phyloP scores from a whole-genome alignment of 1,139 yeast genomes.

The Sugiyamaella novakii region DNA sequence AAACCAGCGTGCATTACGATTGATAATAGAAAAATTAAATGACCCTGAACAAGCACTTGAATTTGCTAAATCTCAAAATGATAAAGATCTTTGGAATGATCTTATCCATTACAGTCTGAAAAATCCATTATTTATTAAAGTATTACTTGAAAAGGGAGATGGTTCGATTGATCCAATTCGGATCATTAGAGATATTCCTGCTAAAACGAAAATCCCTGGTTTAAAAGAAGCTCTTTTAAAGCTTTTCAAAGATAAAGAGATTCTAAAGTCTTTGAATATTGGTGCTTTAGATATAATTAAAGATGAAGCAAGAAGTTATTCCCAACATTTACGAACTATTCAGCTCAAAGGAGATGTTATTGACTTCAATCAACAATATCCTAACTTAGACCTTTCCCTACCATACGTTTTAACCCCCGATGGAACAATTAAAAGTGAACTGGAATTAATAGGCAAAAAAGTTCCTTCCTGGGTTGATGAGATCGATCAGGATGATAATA shows the following conservation, averaged over 20 bases:
- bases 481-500: background rate
- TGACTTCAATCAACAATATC: slow-evolving; percentile 22
- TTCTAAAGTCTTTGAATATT: slow-evolving; percentile 59
- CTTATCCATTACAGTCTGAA: slow-evolving; percentile 69
- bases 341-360: slow-evolving; percentile 28
- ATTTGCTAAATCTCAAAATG: slow-evolving; percentile 75
- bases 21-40: slow-evolving; percentile 73
- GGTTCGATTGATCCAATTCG: slow-evolving; percentile 68
- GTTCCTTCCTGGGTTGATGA: slow-evolving; percentile 22
- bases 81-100: slow-evolving; percentile 76
- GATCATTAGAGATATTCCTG: slow-evolving; percentile 66
- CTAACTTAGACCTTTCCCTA: slow-evolving; percentile 25
- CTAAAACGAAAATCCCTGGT: slow-evolving; percentile 62
- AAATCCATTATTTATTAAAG: slow-evolving; percentile 72
- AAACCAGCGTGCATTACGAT: slow-evolving; percentile 67
- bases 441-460: slow-evolving; percentile 37
- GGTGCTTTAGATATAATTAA: slow-evolving; percentile 65
- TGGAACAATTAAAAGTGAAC: slow-evolving; percentile 20
- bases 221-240: slow-evolving; percentile 61
- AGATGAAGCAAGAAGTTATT: slow-evolving; percentile 51
- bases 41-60: slow-evolving; percentile 81
- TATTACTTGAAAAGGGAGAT: slow-evolving; percentile 64
- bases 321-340: slow-evolving; percentile 25
- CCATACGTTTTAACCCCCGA: slow-evolving; percentile 23
- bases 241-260: slow-evolving; percentile 66